phyloP scores from a whole-genome alignment of 2,329 filamentous ascomycete genomes.

The Cladosporium cucumerinum region DNA sequence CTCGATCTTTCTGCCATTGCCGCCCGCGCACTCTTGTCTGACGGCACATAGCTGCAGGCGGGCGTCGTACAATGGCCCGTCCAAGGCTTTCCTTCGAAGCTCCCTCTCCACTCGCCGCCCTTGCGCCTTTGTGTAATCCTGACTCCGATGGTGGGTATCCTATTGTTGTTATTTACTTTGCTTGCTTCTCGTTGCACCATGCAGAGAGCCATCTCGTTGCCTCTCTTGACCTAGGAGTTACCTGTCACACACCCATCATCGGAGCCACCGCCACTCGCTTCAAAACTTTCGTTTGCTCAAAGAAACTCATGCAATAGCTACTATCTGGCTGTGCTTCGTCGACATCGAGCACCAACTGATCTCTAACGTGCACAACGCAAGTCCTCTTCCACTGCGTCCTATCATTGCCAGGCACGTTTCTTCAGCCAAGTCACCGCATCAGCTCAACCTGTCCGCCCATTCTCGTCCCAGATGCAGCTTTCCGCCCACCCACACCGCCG shows the following conservation, averaged over 20 bases:
- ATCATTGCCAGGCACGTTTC: slow-evolving; percentile 11
- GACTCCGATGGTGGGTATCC: slow-evolving; percentile 11
- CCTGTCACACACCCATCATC: slow-evolving; percentile 14
- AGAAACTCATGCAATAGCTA: slow-evolving; percentile 1
- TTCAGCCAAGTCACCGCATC: slow-evolving; percentile 6
- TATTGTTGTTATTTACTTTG: slow-evolving; percentile 21
- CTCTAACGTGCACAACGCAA: slow-evolving; percentile 5
- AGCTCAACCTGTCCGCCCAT: slow-evolving; percentile 8
- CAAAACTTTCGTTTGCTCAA: slow-evolving; percentile 5
- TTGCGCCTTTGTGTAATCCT: slow-evolving; percentile 29
- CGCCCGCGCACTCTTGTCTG: slow-evolving; percentile 9
- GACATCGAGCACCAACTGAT: background rate
- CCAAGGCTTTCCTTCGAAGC: slow-evolving; percentile 11
- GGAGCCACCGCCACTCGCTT: slow-evolving; percentile 20
- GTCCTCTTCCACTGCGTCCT: background rate
- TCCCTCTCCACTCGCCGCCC: slow-evolving; percentile 19
- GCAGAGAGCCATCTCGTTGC: slow-evolving; percentile 21
- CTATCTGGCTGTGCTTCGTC: background rate
- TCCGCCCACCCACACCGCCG: slow-evolving; percentile 31
- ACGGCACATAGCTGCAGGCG: slow-evolving; percentile 13
- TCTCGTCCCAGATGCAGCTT: slow-evolving; percentile 35
- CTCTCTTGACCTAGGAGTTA: slow-evolving; percentile 15
- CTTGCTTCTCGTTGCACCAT: slow-evolving; percentile 20
- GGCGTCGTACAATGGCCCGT: slow-evolving; percentile 15
- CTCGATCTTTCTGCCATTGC: background rate